These are phyloP conservation scores for Aspergillus ustus DNA, from an alignment of 2,329 filamentous ascomycete species.

Conservation along the genomic window DNA sequence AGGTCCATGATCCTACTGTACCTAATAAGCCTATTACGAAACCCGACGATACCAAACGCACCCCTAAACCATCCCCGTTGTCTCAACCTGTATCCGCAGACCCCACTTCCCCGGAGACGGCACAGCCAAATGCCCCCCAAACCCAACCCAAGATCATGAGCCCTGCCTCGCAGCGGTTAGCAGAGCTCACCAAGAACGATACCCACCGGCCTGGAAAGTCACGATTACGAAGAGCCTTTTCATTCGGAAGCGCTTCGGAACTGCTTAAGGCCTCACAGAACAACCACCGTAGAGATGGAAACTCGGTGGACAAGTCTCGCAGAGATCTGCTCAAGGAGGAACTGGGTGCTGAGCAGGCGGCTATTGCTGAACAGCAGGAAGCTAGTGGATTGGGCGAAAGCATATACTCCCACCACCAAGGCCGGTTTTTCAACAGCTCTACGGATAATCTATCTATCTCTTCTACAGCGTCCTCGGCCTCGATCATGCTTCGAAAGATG, in stretches of 20 bases:
- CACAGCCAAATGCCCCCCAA: slow-evolving; percentile 27
- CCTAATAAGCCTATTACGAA: slow-evolving; percentile 50
- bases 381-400: slow-evolving; percentile 87
- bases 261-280: slow-evolving; percentile 74
- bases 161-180: slow-evolving; percentile 80
- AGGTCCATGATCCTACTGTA: slow-evolving; percentile 32
- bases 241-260: slow-evolving; percentile 93
- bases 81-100: slow-evolving; percentile 68
- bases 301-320: slow-evolving; percentile 62
- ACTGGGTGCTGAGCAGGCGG: slow-evolving; percentile 84
- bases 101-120: slow-evolving; percentile 31
- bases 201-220: slow-evolving; percentile 80
- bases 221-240: slow-evolving; percentile 86
- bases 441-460: slow-evolving; percentile 79
- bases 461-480: slow-evolving; percentile 54
- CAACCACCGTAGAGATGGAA: slow-evolving; percentile 45
- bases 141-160: slow-evolving; percentile 53
- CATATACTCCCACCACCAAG: slow-evolving; percentile 82
- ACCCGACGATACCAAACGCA: slow-evolving; percentile 69
- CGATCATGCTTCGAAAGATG: slow-evolving; percentile 82
- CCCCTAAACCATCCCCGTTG: slow-evolving; percentile 71
- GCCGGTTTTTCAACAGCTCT: slow-evolving; percentile 83
- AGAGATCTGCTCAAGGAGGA: slow-evolving; percentile 69
- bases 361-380: slow-evolving; percentile 91
- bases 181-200: slow-evolving; percentile 84